Conservation (phyloP, 768 basidiomycete species). For the Cystobasidium onofrii region DNA sequence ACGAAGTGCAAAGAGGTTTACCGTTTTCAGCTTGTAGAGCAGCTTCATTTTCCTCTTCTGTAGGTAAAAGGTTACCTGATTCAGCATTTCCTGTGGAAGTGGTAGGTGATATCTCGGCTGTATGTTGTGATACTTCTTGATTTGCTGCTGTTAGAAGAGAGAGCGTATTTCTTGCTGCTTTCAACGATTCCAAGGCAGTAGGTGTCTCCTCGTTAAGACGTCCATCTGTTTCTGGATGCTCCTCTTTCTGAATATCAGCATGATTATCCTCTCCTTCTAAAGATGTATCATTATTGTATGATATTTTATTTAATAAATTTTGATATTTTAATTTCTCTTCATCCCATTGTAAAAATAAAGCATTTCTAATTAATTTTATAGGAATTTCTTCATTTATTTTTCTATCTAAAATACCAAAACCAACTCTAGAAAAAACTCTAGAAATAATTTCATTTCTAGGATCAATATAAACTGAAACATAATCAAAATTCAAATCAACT, state of each 20-base stretch:
- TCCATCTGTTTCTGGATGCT: too few species aligned
- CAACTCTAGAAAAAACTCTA: slow-evolving; percentile 20
- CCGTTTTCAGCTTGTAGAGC: not conserved
- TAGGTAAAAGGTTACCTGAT: not conserved
- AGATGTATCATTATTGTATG: not conserved
- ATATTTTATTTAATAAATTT: not conserved
- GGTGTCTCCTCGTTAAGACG: not conserved
- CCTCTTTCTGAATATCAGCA: not conserved
- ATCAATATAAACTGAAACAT: slow-evolving; percentile 23
- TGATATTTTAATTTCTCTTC: not conserved
- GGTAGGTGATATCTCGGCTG: not conserved
- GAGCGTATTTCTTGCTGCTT: not conserved
- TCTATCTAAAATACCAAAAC: slow-evolving; percentile 16
- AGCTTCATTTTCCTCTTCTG: not conserved
- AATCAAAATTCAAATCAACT: slow-evolving; percentile 2
- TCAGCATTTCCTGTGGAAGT: not conserved
- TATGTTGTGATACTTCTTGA: not conserved
- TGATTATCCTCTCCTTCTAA: not conserved
- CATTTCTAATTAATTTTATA: not conserved
- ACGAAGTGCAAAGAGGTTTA: not conserved
- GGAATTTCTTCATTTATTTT: slow-evolving; percentile 19
- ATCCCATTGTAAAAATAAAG: not conserved
- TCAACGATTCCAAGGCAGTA: not conserved
- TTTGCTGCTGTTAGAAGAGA: not conserved
- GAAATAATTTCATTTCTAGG: slow-evolving; percentile 3